Base-by-base conservation (phyloP, 1,284 basidiomycete species). In the Cutaneotrichosporon sp. region DNA sequence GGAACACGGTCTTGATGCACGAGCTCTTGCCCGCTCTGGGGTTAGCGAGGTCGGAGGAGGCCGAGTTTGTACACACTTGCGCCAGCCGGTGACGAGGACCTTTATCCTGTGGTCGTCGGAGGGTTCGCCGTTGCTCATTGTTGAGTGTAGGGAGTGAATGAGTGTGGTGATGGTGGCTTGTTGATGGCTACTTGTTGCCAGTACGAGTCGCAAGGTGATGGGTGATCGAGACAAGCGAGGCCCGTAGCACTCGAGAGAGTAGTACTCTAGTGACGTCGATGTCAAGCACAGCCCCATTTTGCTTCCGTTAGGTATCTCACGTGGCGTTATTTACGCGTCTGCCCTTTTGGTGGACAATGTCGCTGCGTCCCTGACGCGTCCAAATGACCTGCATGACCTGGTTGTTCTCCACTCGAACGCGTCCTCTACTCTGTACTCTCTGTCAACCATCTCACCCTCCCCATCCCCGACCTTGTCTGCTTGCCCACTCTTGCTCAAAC, bases 1-100 rank as follows among this genome's bases (percentile, higher is more conserved):
- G 89, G 83, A 97, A 97, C 20, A 98, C 85, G 33, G 95, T 92
- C 76, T 94, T 87, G 70, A 90, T 86, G 63, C 97, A 92, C 33
- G 91, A 94, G 24, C 93, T 91, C 80, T 98, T 99, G 61, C 95
- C 95, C 59, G 90, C 89, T 81, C 95, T 90, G 2, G 9, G 10
- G 56, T 57, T 16, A 57, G 43, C 24, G 14, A 31, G 27, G 18
- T 43, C 14, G 22, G 9, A 33, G 25, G n/a, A n/a, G 29, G 29
- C 29, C 9, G 29, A 29, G 4, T 20, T 13, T 16, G 11, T 2
- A 29, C 81, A 59, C 65, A 89, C 90, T 89, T 89, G 71, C 90
- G 85, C 72, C 90, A 85, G 3, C 91, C 92, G 38, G 92, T 81
- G 13, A 92, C 83, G 18, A 92, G 84, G 53, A 93, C 86, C 79